Base-by-base conservation (phyloP, 139 green algal species). In the Micractinium sp. region DNA sequence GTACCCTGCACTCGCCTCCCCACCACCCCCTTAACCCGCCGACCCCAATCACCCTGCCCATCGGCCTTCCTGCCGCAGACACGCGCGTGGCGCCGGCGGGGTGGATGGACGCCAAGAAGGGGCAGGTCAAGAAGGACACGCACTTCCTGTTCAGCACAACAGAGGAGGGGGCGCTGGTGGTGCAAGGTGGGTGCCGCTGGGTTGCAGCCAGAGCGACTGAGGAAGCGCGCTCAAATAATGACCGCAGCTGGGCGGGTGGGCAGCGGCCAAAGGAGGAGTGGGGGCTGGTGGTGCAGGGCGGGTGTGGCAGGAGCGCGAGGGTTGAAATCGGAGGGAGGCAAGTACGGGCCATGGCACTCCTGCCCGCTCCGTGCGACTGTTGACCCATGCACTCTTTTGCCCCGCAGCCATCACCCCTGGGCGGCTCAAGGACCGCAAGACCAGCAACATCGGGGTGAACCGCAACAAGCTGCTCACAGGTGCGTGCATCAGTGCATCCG, bases 321-420 rank as follows among this genome's bases (percentile, higher is more conserved):
- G 31, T 47, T n/a, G n/a, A n/a, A n/a, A 29, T 41, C 15, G 35
- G 29, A 38, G 23, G 35, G 35, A 9, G 14, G 33, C 33, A 80
- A 71, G 2, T 12, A 31, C 12, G 4, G 14, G 63, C 13, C 63
- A 25, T 71, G 47, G 47, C 47, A 56, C 47, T 56, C 63, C 9
- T 16, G 63, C 63, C 20, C 63, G 22, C 20, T 12, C 63, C 14
- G 63, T 27, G 20, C 63, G 20, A n/a, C 63, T 5, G 12, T 27
- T 27, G 12, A 25, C 63, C 22, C 12, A 27, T 31, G 63, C 63
- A 16, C 63, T 5, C 22, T 12, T 27, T 71, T 71, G 22, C 63
- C 63, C 22, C 63, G 78, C 86, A 88, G 79, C 81, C 60, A 92
- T 92, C 81, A 90, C 84, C 9, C 90, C 90, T 12, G 90, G 86